phyloP scores from a whole-genome alignment of 305 asterid genomes.

The Striga hermonthica region DNA sequence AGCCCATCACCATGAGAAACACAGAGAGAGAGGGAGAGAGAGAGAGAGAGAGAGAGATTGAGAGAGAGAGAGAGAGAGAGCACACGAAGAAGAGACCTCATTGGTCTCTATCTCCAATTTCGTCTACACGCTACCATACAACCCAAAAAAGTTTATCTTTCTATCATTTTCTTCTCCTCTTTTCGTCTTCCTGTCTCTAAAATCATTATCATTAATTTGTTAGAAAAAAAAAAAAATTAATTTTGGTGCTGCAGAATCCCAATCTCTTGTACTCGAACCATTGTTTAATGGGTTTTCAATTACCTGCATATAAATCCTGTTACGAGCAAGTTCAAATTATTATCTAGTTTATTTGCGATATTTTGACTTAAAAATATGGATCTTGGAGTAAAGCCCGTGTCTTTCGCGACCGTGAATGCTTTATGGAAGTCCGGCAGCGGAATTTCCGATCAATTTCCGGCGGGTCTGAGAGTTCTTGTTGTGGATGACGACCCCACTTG shows the following conservation, averaged over 20 bases:
- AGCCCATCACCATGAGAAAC: too few species aligned
- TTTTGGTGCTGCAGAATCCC: constrained; percentile 9
- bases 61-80: neutral
- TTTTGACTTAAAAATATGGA: constrained; percentile 31
- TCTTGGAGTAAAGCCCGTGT: constrained; percentile 11
- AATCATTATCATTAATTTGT: neutral
- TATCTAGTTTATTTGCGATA: constrained; percentile 29
- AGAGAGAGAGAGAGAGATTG: too few species aligned
- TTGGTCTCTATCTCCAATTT: constrained; percentile 27
- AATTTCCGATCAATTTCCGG: constrained; percentile 18
- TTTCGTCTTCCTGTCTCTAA: neutral
- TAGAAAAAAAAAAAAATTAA: neutral
- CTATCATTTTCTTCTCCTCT: constrained; percentile 2
- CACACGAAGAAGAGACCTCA: constrained; percentile 17
- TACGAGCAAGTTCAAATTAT: constrained; percentile 7
- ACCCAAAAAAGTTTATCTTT: neutral
- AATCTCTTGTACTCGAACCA: constrained; percentile 3
- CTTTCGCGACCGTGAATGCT: constrained; percentile 1
- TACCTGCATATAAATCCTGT: constrained; percentile 25
- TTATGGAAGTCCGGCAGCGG: constrained; percentile 10
- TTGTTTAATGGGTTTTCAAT: constrained; percentile 21
- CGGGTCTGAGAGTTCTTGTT: constrained; percentile 12
- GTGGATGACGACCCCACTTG: constrained; percentile 22
- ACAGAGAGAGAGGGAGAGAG: too few species aligned
- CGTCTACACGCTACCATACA: constrained; percentile 11